A percentile compares a stretch with the other conserved stretches of the same genome.
Conservation (phyloP, 371 early-diverging fungal genomes). For the Cokeromyces recurvatus region DNA sequence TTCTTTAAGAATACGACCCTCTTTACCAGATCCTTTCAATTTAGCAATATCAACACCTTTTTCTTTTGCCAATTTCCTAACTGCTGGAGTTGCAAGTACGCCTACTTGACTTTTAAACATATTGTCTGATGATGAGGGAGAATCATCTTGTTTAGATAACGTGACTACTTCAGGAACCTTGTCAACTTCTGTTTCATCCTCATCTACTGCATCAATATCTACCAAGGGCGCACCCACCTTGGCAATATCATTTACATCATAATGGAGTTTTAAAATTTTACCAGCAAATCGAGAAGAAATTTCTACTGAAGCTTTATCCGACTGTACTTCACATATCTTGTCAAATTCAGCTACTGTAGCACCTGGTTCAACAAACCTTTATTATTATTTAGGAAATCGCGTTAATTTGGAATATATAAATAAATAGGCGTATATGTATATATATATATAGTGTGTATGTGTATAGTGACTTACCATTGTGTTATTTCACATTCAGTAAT, state of each 20-base stretch:
- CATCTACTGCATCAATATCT: slow-evolving; percentile 79
- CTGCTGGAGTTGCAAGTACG: slow-evolving; percentile 84
- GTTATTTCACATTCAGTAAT: slow-evolving; percentile 95
- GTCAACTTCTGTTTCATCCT: background rate
- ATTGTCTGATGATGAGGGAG: background rate
- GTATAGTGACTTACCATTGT: slow-evolving; percentile 78
- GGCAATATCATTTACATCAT: slow-evolving; percentile 88
- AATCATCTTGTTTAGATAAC: background rate
- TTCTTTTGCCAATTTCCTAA: slow-evolving; percentile 85
- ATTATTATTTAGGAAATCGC: too few relatives aligned
- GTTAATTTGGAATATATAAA: too few relatives aligned
- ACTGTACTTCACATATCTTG: slow-evolving; percentile 95
- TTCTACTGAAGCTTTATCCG: slow-evolving; percentile 97
- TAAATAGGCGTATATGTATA: too few relatives aligned
- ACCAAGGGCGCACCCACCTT: slow-evolving; percentile 91
- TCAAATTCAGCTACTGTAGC: slow-evolving; percentile 89
- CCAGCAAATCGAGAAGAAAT: slow-evolving; percentile 95
- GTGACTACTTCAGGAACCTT: background rate
- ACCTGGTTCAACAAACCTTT: slow-evolving; percentile 93
- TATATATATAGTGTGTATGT: too few relatives aligned
- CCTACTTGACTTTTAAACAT: background rate
- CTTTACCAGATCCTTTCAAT: slow-evolving; percentile 82
- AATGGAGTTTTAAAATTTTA: slow-evolving; percentile 73
- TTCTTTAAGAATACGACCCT: slow-evolving; percentile 87
- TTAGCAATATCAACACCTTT: slow-evolving; percentile 66